Base-by-base conservation (phyloP, 2,329 filamentous ascomycete genomes). In the Fusarium succisae region DNA sequence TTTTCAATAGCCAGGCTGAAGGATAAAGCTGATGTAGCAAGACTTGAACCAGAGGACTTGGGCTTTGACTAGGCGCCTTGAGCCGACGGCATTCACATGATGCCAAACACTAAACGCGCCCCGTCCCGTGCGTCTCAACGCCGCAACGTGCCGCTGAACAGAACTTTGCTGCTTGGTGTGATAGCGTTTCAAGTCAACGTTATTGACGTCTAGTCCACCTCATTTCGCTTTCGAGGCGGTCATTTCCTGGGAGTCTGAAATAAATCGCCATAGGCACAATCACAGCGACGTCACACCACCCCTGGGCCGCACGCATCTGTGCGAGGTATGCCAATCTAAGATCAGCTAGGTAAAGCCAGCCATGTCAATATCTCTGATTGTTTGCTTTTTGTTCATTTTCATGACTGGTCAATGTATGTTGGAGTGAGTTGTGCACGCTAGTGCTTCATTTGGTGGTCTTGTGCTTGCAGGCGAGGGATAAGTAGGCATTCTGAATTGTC, bases 221-320 rank as follows among this genome's bases (percentile, higher is more conserved):
- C 76, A 79, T 79, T 77, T 79, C 76, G 75, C 71, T 70, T 71
- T 68, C 53, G 56, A 69, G 38, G 66, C 69, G 53, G 51, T 79
- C 77, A 79, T 79, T 79, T 79, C 77, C 76, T 73, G 35, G 35
- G 51, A 64, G 63, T 63, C 63, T 72, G 63, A 73, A 62, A 73
- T 68, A 67, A 63, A 58, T 53, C 51, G 61, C 32, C 59, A 43
- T 55, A 59, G 51, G 63, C 60, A 59, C 57, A 66, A 67, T 63
- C 66, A 65, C 55, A 63, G 48, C 66, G 50, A 63, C 68, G 68
- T 77, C 76, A 77, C 70, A 76, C 67, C 68, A 77, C 62, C 70
- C 70, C 57, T 62, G 68, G 20, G 60, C 56, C 48, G 44, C 48
- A 55, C 59, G 64, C n/a, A 39, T 60, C 63, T 71, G 63, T 64